Conservation (phyloP, 176 grass and related monocot species). For the Musa schizocarpa region DNA sequence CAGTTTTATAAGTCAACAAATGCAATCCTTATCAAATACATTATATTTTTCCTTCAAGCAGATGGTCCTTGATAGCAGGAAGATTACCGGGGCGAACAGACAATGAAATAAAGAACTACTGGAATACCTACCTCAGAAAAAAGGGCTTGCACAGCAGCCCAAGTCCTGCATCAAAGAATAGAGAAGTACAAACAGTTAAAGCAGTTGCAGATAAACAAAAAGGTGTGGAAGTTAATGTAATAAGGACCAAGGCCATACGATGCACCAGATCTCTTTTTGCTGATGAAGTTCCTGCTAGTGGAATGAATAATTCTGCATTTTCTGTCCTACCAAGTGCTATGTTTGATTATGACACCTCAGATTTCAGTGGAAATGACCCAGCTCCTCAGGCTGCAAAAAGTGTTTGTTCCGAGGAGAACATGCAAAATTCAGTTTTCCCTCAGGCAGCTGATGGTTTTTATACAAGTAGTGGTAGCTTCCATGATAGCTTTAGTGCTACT, state of each 20-base stretch:
- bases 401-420: neutral
- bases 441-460: neutral
- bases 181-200: neutral
- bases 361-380: neutral
- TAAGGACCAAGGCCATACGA: neutral
- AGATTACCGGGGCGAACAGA: constrained; percentile 18
- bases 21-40: neutral
- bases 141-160: neutral
- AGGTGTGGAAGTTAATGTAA: neutral
- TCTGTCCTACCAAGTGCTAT: neutral
- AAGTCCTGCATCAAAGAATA: neutral
- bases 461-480: neutral
- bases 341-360: neutral
- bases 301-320: neutral
- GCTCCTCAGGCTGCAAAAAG: neutral
- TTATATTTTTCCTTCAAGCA: neutral
- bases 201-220: neutral
- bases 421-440: neutral
- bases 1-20: neutral
- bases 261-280: constrained; percentile 1
- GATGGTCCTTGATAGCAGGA: constrained; percentile 19
- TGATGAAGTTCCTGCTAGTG: neutral
- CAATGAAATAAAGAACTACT: constrained; percentile 21
- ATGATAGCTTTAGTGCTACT: neutral
- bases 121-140: constrained; percentile 15